These are phyloP conservation scores for Geotrichum siamense DNA, from an alignment of 1,139 yeast genomes.

Conservation along the genomic window DNA sequence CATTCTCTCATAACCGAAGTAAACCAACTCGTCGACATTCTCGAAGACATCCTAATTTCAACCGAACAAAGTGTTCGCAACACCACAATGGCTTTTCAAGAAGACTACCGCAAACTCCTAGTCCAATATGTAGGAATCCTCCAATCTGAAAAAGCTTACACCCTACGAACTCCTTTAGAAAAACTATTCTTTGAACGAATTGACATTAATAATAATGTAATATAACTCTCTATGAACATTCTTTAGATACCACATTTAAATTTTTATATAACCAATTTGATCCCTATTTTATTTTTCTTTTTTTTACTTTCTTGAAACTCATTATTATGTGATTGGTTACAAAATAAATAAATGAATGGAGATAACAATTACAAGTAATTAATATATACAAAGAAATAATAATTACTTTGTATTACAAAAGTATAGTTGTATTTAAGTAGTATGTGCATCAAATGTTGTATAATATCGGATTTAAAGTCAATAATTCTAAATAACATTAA, in stretches of 20 bases:
- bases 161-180: constrained; percentile 25
- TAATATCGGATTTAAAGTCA: no score
- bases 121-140: constrained; percentile 26
- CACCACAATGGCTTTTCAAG: constrained; percentile 21
- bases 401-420: no score
- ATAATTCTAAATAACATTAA: no score
- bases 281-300: background rate
- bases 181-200: constrained; percentile 17
- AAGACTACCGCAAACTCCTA: constrained; percentile 25
- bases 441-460: no score
- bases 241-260: background rate
- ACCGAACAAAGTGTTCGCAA: constrained; percentile 18
- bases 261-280: constrained; percentile 3
- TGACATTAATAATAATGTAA: constrained; percentile 11
- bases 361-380: no score
- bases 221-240: no score
- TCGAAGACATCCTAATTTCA: constrained; percentile 20
- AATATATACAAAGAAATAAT: no score
- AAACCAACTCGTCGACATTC: constrained; percentile 17
- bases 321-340: no score
- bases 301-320: no score
- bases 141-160: constrained; percentile 23
- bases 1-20: constrained; percentile 19
- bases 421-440: no score
- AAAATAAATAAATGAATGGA: no score